A percentile compares a stretch with the other conserved stretches of the same genome.
Conservation (phyloP, 164 flowering plant species). For the Nymphaea thermarum region DNA sequence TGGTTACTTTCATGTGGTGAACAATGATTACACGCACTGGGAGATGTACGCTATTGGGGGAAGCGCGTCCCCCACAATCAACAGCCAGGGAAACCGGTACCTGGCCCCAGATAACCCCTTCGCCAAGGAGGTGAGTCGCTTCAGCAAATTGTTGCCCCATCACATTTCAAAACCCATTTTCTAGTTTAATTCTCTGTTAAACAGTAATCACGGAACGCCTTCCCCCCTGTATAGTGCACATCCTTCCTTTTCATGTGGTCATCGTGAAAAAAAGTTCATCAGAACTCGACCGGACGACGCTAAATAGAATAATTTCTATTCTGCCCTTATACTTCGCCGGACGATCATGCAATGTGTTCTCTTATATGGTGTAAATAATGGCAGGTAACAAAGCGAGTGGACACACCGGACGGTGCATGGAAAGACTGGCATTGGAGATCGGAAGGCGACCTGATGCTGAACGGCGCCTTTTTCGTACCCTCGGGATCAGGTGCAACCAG, state of each 20-base stretch:
- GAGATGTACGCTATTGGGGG: constrained; percentile 51
- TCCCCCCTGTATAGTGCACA: no score
- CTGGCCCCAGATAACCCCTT: constrained; percentile 22
- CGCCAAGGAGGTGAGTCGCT: constrained; percentile 28
- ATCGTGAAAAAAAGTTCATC: no score
- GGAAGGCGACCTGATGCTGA: constrained; percentile 14
- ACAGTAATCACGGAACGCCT: no score
- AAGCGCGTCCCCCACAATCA: constrained; percentile 38
- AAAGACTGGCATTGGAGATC: constrained; percentile 12
- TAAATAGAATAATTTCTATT: no score
- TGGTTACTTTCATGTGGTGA: constrained; percentile 39
- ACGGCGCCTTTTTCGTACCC: constrained; percentile 23
- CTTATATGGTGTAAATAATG: no score
- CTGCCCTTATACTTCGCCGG: no score
- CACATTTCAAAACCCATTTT: no score
- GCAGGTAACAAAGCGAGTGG: constrained; percentile 3
- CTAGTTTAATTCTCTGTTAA: no score
- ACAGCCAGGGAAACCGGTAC: constrained; percentile 41
- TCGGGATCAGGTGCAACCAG: constrained; percentile 18
- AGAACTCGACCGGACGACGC: no score
- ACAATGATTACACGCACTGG: constrained; percentile 35
- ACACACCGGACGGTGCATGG: constrained; percentile 2
- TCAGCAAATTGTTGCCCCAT: no score
- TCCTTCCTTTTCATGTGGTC: no score
- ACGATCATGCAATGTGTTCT: no score